Conservation (phyloP, 768 basidiomycete species). For the Hericium rajendrae region DNA sequence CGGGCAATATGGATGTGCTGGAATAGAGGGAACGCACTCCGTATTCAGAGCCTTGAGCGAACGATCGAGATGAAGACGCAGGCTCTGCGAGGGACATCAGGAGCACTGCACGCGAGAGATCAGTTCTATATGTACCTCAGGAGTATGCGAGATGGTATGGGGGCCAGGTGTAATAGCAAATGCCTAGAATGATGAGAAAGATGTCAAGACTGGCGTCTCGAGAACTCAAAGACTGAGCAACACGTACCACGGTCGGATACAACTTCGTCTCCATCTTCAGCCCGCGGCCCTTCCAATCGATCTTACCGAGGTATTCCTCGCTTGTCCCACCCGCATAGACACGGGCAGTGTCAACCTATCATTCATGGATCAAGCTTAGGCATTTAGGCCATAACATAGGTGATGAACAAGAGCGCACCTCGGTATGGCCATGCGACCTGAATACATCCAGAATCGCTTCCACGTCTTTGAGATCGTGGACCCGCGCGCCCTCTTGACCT, state of each 20-base stretch:
- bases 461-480: constrained; percentile 38
- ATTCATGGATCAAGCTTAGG: background rate
- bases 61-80: constrained; percentile 25
- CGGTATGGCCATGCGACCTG: constrained; percentile 44
- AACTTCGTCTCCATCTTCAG: constrained; percentile 54
- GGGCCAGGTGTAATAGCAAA: background rate
- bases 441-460: constrained; percentile 46
- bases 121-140: constrained; percentile 10
- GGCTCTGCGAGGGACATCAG: constrained; percentile 14
- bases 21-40: constrained; percentile 26
- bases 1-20: background rate
- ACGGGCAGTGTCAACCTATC: constrained; percentile 22
- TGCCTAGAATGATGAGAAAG: background rate
- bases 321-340: constrained; percentile 22
- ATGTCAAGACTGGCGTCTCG: background rate
- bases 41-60: constrained; percentile 37
- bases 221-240: background rate
- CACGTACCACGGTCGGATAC: constrained; percentile 28
- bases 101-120: too few relatives aligned
- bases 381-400: background rate
- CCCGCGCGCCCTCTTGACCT: constrained; percentile 38
- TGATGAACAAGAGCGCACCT: constrained; percentile 22
- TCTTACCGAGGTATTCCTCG: constrained; percentile 37
- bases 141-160: constrained; percentile 15
- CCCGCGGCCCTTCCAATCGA: constrained; percentile 39